These are phyloP conservation scores for Cryphonectria parasitica DNA, from an alignment of 2,329 filamentous ascomycete species.

Conservation along the genomic window DNA sequence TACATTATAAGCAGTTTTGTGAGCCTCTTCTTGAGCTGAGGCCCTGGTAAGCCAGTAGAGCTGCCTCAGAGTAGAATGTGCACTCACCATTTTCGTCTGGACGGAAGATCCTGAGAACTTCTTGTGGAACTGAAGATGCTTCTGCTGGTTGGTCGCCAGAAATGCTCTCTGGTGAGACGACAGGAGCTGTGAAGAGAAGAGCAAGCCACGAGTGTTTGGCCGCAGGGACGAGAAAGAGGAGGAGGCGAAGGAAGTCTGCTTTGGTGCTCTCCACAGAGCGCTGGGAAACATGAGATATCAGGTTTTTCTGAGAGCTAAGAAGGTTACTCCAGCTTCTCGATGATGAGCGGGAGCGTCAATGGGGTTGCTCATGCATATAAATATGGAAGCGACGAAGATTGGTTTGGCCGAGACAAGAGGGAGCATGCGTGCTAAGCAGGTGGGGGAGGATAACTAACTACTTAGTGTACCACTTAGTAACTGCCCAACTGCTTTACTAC, in stretches of 20 bases:
- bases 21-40: background rate
- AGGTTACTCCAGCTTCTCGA: background rate
- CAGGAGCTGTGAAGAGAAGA: background rate
- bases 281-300: background rate
- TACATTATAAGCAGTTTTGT: background rate
- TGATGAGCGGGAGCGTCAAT: background rate
- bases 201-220: background rate
- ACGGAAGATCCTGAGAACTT: background rate
- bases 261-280: background rate
- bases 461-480: too few species aligned
- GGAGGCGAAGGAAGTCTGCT: background rate
- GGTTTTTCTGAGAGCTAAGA: background rate
- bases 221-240: background rate
- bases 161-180: too few species aligned
- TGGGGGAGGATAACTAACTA: too few species aligned
- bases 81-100: conserved; percentile 29
- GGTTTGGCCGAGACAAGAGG: too few species aligned
- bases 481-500: too few species aligned
- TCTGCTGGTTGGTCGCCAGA: background rate
- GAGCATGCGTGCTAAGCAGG: background rate
- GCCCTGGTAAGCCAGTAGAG: background rate
- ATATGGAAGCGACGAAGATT: background rate
- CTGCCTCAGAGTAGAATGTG: background rate
- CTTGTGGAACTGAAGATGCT: background rate
- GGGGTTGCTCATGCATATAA: background rate